Evolutionary conservation across 148 eudicot genomes (phyloP), one percentile per base, ranked within the genome.

Genomic region (Persicaria maculosa): DNA sequence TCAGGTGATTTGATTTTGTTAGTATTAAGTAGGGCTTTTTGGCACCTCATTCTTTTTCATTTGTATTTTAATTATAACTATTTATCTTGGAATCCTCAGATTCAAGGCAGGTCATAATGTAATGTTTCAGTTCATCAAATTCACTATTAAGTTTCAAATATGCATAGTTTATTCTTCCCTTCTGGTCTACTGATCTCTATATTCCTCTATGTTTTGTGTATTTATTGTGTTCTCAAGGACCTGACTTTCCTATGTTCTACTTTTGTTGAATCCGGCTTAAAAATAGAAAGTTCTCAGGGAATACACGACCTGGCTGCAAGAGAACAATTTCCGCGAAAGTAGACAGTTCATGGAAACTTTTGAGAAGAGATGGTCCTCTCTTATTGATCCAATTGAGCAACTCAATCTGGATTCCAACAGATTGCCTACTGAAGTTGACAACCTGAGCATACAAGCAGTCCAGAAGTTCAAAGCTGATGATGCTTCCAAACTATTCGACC

Each of bases 401-500:
- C 73, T 52, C 58, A 81, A 83, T 57, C 53, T 76, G 45, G 80
- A 65, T 57, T 85, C 82, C 44, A 77, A 46, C 71, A 75, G 73
- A 57, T 45, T 81, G 75, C 83, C 79, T 75, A 82, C 54, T 19
- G 88, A 79, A 83, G 82, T 75, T 76, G 86, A 82, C 82, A 85
- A 78, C 36, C 74, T 76, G 69, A 83, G 97, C 74, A 12, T 77
- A 67, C 83, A 83, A 76, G 88, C 86, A 22, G 72, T 92, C 46
- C 88, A 84, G 69, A 88, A 83, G 75, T 90, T 86, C 62, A 88
- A 85, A 79, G 92, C 88, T 45, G 76, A 85, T 48, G 87, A 90
- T 75, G 99, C 94, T 78, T 87, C 97, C 10, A 86, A 84, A 79
- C 74, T 89, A 77, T 89, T 95, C 76, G 93, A 95, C 78, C 91